Conservation (phyloP, 305 asterid species). For the Solanum chacoense region DNA sequence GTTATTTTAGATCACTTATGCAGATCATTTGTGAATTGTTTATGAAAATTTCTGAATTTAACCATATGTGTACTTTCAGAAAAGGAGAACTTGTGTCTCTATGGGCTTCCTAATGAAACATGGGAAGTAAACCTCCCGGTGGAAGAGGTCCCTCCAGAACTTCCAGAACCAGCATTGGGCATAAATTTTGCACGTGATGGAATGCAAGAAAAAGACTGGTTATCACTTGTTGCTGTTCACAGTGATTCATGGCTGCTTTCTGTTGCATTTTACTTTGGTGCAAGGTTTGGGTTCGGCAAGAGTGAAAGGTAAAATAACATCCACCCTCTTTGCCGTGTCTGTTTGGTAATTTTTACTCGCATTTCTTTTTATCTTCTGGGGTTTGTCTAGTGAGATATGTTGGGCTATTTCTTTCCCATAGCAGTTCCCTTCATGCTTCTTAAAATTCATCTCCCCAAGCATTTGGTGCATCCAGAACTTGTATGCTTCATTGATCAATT, state of each 20-base stretch:
- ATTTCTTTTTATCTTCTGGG: neutral
- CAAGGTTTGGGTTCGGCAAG: slow-evolving; percentile 70
- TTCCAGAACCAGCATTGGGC: slow-evolving; percentile 80
- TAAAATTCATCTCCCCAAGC: neutral
- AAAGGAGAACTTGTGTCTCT: slow-evolving; percentile 64
- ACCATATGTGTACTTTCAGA: slow-evolving; percentile 21
- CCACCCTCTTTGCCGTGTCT: neutral
- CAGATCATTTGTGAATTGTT: neutral
- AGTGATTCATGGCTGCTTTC: slow-evolving; percentile 86
- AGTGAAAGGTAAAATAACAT: slow-evolving; percentile 43
- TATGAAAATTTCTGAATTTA: neutral
- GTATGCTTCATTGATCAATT: neutral
- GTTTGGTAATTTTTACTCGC: neutral
- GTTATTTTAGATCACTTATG: neutral
- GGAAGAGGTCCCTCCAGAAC: slow-evolving; percentile 86
- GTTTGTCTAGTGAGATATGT: neutral
- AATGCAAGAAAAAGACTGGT: slow-evolving; percentile 67
- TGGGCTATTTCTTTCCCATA: neutral
- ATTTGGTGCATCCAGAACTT: neutral
- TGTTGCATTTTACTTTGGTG: slow-evolving; percentile 71
- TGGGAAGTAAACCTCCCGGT: slow-evolving; percentile 84
- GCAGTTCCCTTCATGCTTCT: neutral
- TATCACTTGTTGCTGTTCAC: slow-evolving; percentile 75
- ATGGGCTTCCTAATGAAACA: slow-evolving; percentile 63
- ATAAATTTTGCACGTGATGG: slow-evolving; percentile 82